Evolutionary conservation across 2,329 filamentous ascomycete species (phyloP), one percentile per base, ranked within the genome.

Genomic region (Onygena corvina): DNA sequence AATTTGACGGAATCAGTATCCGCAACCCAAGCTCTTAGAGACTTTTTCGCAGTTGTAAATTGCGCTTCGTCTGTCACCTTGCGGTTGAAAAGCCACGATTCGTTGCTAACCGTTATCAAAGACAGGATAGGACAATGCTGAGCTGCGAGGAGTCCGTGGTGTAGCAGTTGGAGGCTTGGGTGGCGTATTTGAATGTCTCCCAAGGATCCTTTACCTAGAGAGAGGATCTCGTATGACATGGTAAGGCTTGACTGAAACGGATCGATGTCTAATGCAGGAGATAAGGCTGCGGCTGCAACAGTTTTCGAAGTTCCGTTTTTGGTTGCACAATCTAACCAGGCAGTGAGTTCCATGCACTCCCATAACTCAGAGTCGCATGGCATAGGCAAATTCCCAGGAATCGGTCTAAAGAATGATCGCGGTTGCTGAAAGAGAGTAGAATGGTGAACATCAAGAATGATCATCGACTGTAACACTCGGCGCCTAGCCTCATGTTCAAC

Each of bases 41-140:
- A 56, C 25, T 50, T 52, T 49, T 64, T 65, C 2, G 62, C 61
- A 11, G 52, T 44, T 34, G 57, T 54, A 42, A 64, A 65, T 31
- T 64, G 59, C 3, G 54, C 50, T 55, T 64, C 58, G 14, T 61
- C 56, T 33, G 61, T 56, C 16, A 65, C 52, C 51, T 65, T 65
- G 45, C 58, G 59, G 40, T 62, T 64, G 50, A 64, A 60, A 35
- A 65, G 55, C 64, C 63, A 65, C 3, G 62, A 64, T 52, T 65
- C 62, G 25, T 63, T 62, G 40, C 59, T 60, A n/a, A 64, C 62
- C 4, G 60, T 59, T 27, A 66, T 54, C 14, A 66, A 53, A 38
- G 58, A 53, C 12, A 57, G 59, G 33, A 66, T 49, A 5, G 63
- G 64, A 2, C 59, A 59, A 51, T 62, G 57, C 16, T 57, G 56